A percentile compares a stretch with the other conserved stretches of the same genome.
These are phyloP conservation scores for Fonsecaea multimorphosa DNA, from an alignment of 2,329 filamentous ascomycete genomes.

Conservation along the genomic window DNA sequence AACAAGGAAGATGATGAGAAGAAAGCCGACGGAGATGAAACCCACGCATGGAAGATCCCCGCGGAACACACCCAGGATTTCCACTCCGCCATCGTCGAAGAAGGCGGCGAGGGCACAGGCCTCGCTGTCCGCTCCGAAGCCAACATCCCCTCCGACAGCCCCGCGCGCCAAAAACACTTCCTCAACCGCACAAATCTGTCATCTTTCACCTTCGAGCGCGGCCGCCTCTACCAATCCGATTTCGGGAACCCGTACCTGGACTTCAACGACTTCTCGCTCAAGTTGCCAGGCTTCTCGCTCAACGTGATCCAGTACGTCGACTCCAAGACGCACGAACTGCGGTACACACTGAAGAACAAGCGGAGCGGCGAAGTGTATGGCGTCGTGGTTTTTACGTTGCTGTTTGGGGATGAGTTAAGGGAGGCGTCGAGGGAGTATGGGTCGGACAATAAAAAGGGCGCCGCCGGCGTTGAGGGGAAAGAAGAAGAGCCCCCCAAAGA, in stretches of 20 bases:
- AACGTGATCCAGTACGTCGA: constrained; percentile 50
- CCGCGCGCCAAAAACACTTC: constrained; percentile 66
- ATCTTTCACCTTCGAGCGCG: constrained; percentile 66
- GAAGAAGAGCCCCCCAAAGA: constrained; percentile 4
- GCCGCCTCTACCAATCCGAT: constrained; percentile 67
- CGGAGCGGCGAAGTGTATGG: constrained; percentile 76
- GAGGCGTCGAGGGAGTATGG: constrained; percentile 36
- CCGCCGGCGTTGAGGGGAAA: neutral
- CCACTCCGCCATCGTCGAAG: constrained; percentile 64
- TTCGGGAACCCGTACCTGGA: constrained; percentile 95
- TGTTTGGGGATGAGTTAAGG: constrained; percentile 51
- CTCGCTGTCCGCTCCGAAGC: constrained; percentile 53
- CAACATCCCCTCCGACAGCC: constrained; percentile 60
- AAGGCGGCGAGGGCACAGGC: constrained; percentile 68
- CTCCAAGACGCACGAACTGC: constrained; percentile 79
- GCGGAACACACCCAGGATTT: constrained; percentile 44
- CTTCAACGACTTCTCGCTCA: constrained; percentile 65
- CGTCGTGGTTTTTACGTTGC: constrained; percentile 78
- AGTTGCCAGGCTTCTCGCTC: constrained; percentile 47
- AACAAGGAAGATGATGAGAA: neutral
- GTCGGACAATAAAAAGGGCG: constrained; percentile 6
- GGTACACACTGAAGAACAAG: constrained; percentile 89
- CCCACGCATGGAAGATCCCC: constrained; percentile 37
- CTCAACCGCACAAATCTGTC: constrained; percentile 62
- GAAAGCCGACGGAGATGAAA: constrained; percentile 16